Conservation (phyloP, 257 asterid species). For the Ilex asprella region DNA sequence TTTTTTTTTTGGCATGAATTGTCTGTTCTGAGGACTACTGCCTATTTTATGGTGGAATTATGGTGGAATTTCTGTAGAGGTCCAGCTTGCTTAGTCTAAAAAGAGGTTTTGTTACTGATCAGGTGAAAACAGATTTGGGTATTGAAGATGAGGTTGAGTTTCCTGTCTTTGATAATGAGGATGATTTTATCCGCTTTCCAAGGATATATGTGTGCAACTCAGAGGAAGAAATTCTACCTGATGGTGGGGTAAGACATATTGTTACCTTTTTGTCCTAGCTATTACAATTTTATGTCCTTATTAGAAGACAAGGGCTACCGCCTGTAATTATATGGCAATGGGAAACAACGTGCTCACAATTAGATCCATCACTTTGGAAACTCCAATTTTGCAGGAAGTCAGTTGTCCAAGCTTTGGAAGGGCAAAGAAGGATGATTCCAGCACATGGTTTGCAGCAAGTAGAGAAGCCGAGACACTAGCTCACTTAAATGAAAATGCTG, state of each 20-base stretch:
- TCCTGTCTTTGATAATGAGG: conserved; percentile 42
- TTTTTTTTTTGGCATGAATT: conserved; percentile 1
- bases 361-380: conserved; percentile 11
- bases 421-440: conserved; percentile 25
- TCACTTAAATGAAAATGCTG: conserved; percentile 32
- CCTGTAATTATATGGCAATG: no score
- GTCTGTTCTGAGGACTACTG: conserved; percentile 7
- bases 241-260: conserved; percentile 45
- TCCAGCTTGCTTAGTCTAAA: conserved; percentile 15
- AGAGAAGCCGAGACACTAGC: conserved; percentile 47
- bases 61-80: conserved; percentile 4
- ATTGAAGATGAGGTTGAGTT: conserved; percentile 60
- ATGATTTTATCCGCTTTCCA: conserved; percentile 19
- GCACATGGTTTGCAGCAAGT: conserved; percentile 44
- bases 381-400: conserved; percentile 35
- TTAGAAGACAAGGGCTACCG: neutral
- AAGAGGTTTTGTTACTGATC: conserved; percentile 23
- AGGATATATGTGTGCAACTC: conserved; percentile 21
- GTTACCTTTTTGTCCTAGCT: conserved; percentile 7
- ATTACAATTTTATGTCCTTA: conserved; percentile 3
- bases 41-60: no score
- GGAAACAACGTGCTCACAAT: no score
- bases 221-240: conserved; percentile 45
- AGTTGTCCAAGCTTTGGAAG: conserved; percentile 17
- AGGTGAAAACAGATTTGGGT: conserved; percentile 30